Evolutionary conservation across 202 grass and related monocot genomes (phyloP).

Genomic region (Sporobolus alterniflorus): DNA sequence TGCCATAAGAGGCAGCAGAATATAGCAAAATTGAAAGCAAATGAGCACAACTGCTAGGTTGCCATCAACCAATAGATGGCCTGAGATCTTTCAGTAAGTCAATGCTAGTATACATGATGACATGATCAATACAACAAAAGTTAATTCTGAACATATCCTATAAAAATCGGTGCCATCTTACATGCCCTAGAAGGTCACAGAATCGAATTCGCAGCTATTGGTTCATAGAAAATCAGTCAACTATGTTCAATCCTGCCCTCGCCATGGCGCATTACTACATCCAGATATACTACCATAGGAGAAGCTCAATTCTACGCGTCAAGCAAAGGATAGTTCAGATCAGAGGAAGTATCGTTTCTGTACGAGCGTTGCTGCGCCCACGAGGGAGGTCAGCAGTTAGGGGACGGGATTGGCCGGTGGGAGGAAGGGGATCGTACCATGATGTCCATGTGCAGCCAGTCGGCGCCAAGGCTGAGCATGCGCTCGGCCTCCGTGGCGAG

Average conservation of each 20-base stretch:
- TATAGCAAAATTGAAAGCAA: neutral
- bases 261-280: neutral
- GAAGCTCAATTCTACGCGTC: neutral
- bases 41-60: neutral
- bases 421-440: constrained; percentile 58
- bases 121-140: neutral
- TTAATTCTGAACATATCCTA: neutral
- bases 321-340: neutral
- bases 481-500: constrained; percentile 70
- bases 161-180: neutral
- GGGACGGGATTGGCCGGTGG: neutral
- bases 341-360: neutral
- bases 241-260: neutral
- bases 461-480: constrained; percentile 84
- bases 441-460: constrained; percentile 99
- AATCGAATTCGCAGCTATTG: neutral
- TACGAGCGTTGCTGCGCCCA: neutral
- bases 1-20: neutral
- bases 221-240: neutral
- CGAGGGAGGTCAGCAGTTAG: neutral
- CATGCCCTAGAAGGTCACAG: neutral
- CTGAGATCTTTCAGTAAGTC: neutral
- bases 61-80: neutral
- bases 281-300: neutral
- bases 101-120: neutral